These are phyloP conservation scores for Firmiana major DNA, from an alignment of 345 rosid species.

Conservation along the genomic window DNA sequence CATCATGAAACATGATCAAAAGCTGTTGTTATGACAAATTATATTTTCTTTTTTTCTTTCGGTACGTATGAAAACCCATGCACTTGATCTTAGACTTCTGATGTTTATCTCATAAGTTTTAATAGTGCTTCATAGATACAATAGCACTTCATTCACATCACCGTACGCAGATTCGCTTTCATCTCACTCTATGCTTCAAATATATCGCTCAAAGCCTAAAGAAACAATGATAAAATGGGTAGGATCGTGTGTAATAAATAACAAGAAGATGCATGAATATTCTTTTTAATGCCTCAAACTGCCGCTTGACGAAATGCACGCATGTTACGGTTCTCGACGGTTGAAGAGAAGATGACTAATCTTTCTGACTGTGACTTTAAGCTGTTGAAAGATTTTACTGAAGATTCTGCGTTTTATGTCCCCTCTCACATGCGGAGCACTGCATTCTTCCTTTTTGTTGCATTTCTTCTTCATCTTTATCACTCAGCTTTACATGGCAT, in stretches of 20 bases:
- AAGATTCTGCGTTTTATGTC: neutral
- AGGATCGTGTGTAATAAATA: neutral
- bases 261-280: neutral
- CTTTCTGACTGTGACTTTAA: neutral
- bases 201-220: neutral
- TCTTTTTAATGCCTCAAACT: neutral
- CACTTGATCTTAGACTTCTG: no score
- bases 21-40: no score
- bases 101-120: no score
- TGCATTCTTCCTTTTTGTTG: neutral
- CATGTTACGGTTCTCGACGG: neutral
- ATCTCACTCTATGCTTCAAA: neutral
- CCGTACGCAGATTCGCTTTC: no score
- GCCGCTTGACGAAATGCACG: neutral
- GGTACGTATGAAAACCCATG: no score
- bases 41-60: no score
- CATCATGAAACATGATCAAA: no score
- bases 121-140: no score
- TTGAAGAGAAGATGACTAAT: neutral
- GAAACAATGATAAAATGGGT: neutral
- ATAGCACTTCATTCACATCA: no score
- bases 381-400: neutral
- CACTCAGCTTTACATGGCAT: neutral
- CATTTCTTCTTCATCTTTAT: neutral
- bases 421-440: neutral